Evolutionary conservation across 345 rosid species (phyloP).

Genomic region (Dovyalis caffra): DNA sequence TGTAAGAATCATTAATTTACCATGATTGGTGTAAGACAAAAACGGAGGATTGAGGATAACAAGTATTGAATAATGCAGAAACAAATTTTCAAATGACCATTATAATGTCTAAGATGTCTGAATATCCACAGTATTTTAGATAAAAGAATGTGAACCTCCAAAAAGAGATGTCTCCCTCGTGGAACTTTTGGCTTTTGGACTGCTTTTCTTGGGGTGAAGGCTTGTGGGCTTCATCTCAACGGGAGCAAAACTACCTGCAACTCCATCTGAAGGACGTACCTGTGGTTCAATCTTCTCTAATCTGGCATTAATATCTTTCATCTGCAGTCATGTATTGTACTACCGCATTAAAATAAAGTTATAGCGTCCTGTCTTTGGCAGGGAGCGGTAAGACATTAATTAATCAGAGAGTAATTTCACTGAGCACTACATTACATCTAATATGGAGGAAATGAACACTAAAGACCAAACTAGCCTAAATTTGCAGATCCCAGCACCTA

Average conservation of each 20-base stretch:
- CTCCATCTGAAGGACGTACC: constrained; percentile 60
- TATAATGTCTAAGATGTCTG: no score
- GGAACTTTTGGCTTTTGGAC: constrained; percentile 81
- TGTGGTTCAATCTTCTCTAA: constrained; percentile 89
- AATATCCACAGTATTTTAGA: neutral
- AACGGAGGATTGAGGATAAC: neutral
- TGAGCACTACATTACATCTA: neutral
- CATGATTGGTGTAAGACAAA: constrained; percentile 3
- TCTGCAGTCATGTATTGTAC: constrained; percentile 44
- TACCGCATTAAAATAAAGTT: constrained; percentile 2
- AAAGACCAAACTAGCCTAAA: neutral
- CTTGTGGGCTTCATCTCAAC: constrained; percentile 62
- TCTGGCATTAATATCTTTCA: constrained; percentile 95
- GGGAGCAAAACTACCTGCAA: constrained; percentile 41
- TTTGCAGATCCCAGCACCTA: neutral
- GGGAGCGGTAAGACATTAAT: neutral
- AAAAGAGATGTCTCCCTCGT: constrained; percentile 82
- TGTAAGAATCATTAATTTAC: neutral
- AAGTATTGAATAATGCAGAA: neutral
- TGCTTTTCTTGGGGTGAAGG: constrained; percentile 69
- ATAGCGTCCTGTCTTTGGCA: neutral
- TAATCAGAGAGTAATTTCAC: neutral
- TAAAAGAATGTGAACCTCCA: constrained; percentile 59
- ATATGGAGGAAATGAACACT: constrained; percentile 2
- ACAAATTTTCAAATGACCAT: no score